Percentiles rank a stretch among this genome's conserved stretches.
These are phyloP conservation scores for Fusarium zealandicum DNA, from an alignment of 2,329 filamentous ascomycete genomes.

Conservation along the genomic window DNA sequence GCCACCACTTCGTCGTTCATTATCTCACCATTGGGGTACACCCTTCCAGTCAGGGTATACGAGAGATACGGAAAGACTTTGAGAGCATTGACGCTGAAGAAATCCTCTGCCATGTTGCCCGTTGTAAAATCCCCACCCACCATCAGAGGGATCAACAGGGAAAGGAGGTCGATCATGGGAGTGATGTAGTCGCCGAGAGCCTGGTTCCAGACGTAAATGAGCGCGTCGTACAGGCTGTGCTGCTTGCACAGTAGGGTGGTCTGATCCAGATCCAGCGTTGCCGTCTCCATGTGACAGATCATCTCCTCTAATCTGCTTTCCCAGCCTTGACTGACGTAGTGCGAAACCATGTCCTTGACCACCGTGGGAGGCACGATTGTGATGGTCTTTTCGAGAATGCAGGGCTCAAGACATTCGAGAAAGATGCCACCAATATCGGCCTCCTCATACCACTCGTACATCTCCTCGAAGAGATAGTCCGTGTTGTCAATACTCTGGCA, in stretches of 20 bases:
- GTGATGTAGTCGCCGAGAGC: constrained; percentile 89
- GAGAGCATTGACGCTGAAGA: constrained; percentile 73
- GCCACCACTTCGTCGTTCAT: constrained; percentile 76
- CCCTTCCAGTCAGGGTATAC: constrained; percentile 84
- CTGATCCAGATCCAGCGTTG: constrained; percentile 92
- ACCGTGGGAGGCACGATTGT: constrained; percentile 79
- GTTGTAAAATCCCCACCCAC: constrained; percentile 61
- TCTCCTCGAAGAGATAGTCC: constrained; percentile 88
- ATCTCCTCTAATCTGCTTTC: constrained; percentile 88
- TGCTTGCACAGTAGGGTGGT: constrained; percentile 90
- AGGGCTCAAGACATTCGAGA: constrained; percentile 85
- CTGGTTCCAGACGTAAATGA: constrained; percentile 97
- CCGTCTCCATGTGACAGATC: constrained; percentile 89
- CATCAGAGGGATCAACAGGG: constrained; percentile 68
- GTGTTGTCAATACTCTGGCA: constrained; percentile 79
- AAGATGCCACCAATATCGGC: constrained; percentile 77
- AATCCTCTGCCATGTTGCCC: constrained; percentile 65
- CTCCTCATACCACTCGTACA: constrained; percentile 90
- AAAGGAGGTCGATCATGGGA: constrained; percentile 82
- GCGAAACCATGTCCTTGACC: constrained; percentile 83
- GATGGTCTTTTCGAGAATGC: constrained; percentile 81
- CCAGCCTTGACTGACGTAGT: constrained; percentile 79
- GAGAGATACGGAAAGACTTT: constrained; percentile 97
- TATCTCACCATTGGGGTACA: constrained; percentile 85
- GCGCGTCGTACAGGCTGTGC: constrained; percentile 89